Base-by-base conservation (phyloP, 2,329 filamentous ascomycete genomes). In the Blastomyces gilchristii region DNA sequence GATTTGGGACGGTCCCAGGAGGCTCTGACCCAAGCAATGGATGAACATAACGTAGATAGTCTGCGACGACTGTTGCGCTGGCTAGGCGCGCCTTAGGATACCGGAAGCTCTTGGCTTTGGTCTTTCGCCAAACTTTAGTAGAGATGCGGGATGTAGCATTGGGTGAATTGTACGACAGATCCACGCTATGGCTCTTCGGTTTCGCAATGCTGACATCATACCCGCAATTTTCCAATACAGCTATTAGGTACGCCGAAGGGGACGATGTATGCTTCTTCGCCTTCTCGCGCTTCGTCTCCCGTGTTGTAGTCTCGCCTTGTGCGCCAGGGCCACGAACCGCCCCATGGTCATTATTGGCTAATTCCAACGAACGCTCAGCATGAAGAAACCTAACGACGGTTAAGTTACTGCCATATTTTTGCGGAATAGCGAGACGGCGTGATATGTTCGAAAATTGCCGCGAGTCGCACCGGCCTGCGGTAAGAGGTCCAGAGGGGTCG, bases 11-110 rank as follows among this genome's bases (percentile, higher is more conserved):
- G 49, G 41, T 11, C 41, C 25, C 18, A n/a, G 41, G 45, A 53
- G 43, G 49, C 22, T 58, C 57, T 14, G 43, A 28, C 61, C 63
- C 64, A 6, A 75, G 39, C 11, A 71, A 43, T 9, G 75, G 70
- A 57, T 76, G 71, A 60, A 77, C 68, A 60, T 70, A 60, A 60
- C 69, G 65, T 59, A 78, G 72, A 63, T 77, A 79, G 58, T 75
- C 72, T 8, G 73, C 73, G 60, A 77, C 67, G 58, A 76, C 75
- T 8, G 68, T 71, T 60, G 65, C 62, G 53, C 57, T 62, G 18
- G 60, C 58, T 39, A 66, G 56, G 8, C 63, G 59, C 4, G 39
- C 47, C 4, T 43, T 31, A 45, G 16, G 43, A 54, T 45, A 34
- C 11, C 28, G 47, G n/a, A 28, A 25, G 16, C 52, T 61, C 52